phyloP scores from a whole-genome alignment of 208 protist genomes.

The Acanthamoeba sp. region DNA sequence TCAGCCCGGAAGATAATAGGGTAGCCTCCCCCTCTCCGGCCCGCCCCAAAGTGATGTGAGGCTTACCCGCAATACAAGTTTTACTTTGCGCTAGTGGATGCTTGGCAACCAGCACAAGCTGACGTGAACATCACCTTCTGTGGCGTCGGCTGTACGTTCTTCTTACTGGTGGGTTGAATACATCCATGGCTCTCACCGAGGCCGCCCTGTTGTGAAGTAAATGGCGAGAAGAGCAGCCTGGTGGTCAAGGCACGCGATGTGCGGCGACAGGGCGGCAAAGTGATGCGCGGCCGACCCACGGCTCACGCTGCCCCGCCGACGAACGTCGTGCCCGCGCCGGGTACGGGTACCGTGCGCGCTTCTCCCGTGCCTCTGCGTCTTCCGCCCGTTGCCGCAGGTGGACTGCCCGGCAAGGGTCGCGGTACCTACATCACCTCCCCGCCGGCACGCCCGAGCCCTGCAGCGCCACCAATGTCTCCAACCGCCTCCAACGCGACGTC shows the following conservation, averaged over 20 bases:
- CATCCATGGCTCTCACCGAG: no score
- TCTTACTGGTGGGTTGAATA: no score
- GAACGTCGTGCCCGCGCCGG: no score
- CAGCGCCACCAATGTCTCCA: no score
- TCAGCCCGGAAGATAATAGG: background rate
- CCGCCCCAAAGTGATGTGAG: background rate
- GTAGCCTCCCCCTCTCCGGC: background rate
- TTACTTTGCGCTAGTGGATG: slow-evolving; percentile 15
- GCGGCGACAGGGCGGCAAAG: background rate
- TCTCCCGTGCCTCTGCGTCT: background rate
- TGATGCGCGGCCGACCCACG: slow-evolving; percentile 29
- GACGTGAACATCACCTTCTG: background rate
- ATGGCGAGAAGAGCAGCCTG: background rate
- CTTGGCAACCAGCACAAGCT: background rate
- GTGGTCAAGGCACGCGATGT: background rate
- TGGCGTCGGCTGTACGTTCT: background rate
- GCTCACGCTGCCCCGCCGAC: background rate
- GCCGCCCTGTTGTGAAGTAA: background rate
- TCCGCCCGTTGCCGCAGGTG: background rate
- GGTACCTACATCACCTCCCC: background rate
- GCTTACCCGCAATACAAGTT: no score
- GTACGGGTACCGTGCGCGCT: background rate
- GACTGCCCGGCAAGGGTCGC: background rate
- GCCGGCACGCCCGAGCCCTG: no score
- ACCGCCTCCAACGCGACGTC: no score